Evolutionary conservation across 2,329 filamentous ascomycete genomes (phyloP), one percentile per base, ranked within the genome.

Genomic region (Hypoxylon sp.): DNA sequence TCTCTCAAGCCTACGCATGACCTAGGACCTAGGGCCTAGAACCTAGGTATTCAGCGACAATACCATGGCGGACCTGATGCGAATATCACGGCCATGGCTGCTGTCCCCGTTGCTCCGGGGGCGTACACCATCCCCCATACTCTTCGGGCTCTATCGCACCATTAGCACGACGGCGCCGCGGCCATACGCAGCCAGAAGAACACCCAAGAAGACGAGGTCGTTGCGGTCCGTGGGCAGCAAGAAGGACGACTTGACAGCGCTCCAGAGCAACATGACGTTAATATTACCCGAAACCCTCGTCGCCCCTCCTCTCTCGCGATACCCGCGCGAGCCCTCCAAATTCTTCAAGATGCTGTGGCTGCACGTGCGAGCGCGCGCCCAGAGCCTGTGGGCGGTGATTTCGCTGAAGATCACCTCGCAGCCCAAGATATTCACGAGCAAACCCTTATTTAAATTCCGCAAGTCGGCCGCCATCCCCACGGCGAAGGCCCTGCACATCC

Each of bases 401-500:
- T 75, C 77, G 26, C 70, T 81, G 50, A 80, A 81, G 70, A 69
- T 82, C 50, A 67, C 76, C 32, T 85, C 84, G 24, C 84, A 82
- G 78, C 79, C 79, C 22, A 71, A 67, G 1, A 22, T 41, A 58
- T 74, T 80, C 68, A 74, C 80, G 54, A 76, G 75, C 30, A 76
- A 76, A 19, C 81, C 81, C 11, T 72, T 70, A n/a, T 81, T 82
- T 72, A 79, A 82, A 70, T 72, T 82, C 24, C 69, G 76, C 24
- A 79, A 79, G 13, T 68, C 75, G 20, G 72, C 75, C 54, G 78
- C 86, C 48, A 74, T 80, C 7, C 82, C 86, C 1, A 81, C 82
- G 0, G 89, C 88, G 30, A 82, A 85, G 70, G 81, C 79, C 19
- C 78, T 91, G 71, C 88, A 92, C 75, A 78, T 79, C 54, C 78